Percentiles rank a stretch among this genome's conserved stretches.
Evolutionary conservation across 2,329 filamentous ascomycete genomes (phyloP).

Genomic region (Talaromyces sp.): DNA sequence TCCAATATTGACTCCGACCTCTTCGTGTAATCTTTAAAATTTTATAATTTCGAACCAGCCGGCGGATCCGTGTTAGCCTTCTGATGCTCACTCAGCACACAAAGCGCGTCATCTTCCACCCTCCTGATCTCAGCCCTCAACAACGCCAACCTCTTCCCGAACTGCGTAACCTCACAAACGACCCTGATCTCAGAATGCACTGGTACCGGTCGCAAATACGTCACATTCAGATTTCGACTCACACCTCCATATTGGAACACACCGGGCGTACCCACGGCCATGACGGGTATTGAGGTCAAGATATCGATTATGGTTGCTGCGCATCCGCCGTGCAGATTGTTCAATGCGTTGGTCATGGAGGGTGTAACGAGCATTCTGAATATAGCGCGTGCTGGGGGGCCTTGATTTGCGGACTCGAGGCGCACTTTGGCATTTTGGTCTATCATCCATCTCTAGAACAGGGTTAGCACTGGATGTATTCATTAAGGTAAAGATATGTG

Average conservation of each 20-base stretch:
- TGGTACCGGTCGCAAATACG: constrained; percentile 63
- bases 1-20: neutral
- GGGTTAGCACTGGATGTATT: neutral
- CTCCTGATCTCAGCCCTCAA: constrained; percentile 56
- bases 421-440: constrained; percentile 26
- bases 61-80: constrained; percentile 60
- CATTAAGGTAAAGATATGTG: neutral
- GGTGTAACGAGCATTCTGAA: constrained; percentile 63
- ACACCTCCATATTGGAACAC: constrained; percentile 64
- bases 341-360: constrained; percentile 85
- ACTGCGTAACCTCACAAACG: constrained; percentile 57
- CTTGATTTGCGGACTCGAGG: constrained; percentile 37
- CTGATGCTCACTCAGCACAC: constrained; percentile 61
- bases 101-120: constrained; percentile 51
- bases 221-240: constrained; percentile 62
- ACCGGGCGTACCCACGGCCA: constrained; percentile 56
- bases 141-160: constrained; percentile 54
- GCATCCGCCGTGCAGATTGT: constrained; percentile 86
- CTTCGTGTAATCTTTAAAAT: neutral
- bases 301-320: constrained; percentile 66
- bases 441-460: constrained; percentile 6
- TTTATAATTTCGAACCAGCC: constrained; percentile 27
- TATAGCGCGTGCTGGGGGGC: constrained; percentile 33
- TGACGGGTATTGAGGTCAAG: constrained; percentile 59
- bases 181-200: constrained; percentile 52